Base-by-base conservation (phyloP, 2,329 filamentous ascomycete genomes). In the Escovopsis weberi region DNA sequence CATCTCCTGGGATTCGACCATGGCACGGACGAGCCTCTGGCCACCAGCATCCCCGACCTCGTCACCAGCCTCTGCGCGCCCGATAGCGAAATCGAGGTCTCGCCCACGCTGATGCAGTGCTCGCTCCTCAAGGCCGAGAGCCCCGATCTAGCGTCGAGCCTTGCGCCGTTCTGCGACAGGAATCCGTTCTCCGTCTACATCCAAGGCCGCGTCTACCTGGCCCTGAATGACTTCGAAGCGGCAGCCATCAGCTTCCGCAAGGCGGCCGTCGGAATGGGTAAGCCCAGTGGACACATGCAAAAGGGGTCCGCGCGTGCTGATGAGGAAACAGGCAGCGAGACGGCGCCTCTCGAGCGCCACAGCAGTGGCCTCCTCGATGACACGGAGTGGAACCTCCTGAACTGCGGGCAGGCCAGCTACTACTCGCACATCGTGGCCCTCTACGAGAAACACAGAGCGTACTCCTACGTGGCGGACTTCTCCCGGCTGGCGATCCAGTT, bases 391-490 rank as follows among this genome's bases (percentile, higher is more conserved):
- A 74, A 71, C 32, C 61, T 76, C 6, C 60, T 82, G 23, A 74
- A 87, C 55, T 75, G 76, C 43, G 91, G 89, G 2, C 70, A 88
- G 35, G 74, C 85, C 5, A 79, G 75, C 48, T 98, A 95, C 63
- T 93, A 93, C 59, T 78, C 81, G 36, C 91, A 98, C 58, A 75
- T 96, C 40, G 74, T 88, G 11, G 72, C 77, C 18, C 70, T 98
- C 1, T 96, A 84, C 55, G 88, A 95, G 57, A 75, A 75, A 51
- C 74, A 77, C 37, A 82, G 80, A 51, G 78, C 81, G 1, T 85
- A 84, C 59, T 82, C 84, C 2, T 84, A 82, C 53, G 85, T 93
- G 35, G 75, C 86, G 6, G 85, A 94, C 50, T 95, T 94, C 65
- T 80, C 85, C 34, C 74, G 78, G 34, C 66, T 88, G 23, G 80